Evolutionary conservation across 1,284 basidiomycete species (phyloP), one percentile per base, ranked within the genome.

Genomic region (Coriolopsis trogii): DNA sequence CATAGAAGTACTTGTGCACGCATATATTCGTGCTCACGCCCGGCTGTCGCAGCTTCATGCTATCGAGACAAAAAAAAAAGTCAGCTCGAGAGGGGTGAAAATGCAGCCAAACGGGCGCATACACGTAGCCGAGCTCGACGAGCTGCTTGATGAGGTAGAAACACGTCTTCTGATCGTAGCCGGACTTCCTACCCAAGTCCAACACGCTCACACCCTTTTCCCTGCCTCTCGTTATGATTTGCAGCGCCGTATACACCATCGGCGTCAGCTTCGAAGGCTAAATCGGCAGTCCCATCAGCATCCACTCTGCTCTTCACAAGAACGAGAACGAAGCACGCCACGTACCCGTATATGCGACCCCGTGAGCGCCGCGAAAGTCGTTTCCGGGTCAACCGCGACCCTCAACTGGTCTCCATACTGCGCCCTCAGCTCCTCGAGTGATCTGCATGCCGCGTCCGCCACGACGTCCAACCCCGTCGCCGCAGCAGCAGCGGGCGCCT

Each of bases 161-260:
- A 60, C 91, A 90, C 1, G 91, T 89, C 70, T 94, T 95, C 63
- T 92, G 90, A 64, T 95, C 93, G 63, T 94, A 93, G 39, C 82
- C 82, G n/a, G 91, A 87, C 59, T 81, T 77, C 58, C 82, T 81
- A 31, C 91, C 90, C 10, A 96, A 76, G 33, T 89, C 81, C 10
- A 92, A 80, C 39, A 90, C 87, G 13, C 89, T 88, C 3, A 91
- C 78, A 7, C 93, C 93, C 15, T 78, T 71, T 54, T 90, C 87
- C 51, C 93, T 75, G 3, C 87, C 88, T 41, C 90, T 81, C 29
- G 89, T 88, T 60, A 96, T 85, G 43, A 93, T 76, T 66, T 95
- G 91, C n/a, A 96, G 77, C 3, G 86, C 83, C n/a, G 83, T 82
- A 66, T 93, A 95, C 3, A 93, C 87, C 79, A 90, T 87, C 0